Conservation (phyloP, 2,329 filamentous ascomycete species). For the Epichloe festucae region DNA sequence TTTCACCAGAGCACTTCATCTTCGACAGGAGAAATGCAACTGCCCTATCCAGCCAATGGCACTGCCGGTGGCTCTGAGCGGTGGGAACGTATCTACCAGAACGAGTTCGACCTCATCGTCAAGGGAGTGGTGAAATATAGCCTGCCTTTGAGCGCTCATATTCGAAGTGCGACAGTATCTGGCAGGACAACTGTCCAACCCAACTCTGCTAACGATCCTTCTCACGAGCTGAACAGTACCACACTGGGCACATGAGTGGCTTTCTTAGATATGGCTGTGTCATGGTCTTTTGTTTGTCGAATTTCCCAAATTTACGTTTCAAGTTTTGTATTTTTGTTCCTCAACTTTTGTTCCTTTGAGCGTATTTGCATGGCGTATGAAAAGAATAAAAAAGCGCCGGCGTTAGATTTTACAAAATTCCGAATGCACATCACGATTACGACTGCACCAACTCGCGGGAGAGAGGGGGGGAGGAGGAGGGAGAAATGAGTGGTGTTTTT, state of each 20-base stretch:
- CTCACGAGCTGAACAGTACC: slow-evolving; percentile 66
- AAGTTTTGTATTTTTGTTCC: slow-evolving; percentile 5
- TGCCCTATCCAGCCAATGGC: slow-evolving; percentile 73
- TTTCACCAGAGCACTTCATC: slow-evolving; percentile 60
- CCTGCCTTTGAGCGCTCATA: slow-evolving; percentile 46
- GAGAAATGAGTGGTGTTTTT: slow-evolving; percentile 7
- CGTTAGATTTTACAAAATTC: slow-evolving; percentile 20
- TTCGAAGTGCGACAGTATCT: slow-evolving; percentile 46
- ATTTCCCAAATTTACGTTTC: neutral
- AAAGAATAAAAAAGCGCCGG: slow-evolving; percentile 15
- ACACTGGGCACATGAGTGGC: slow-evolving; percentile 15
- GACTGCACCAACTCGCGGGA: slow-evolving; percentile 12
- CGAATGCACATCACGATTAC: slow-evolving; percentile 17
- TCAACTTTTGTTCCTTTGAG: slow-evolving; percentile 19
- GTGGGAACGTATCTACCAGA: slow-evolving; percentile 82
- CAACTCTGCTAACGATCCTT: slow-evolving; percentile 46
- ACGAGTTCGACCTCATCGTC: slow-evolving; percentile 88
- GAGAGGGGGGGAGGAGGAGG: slow-evolving; percentile 1
- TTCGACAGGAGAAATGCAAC: slow-evolving; percentile 72
- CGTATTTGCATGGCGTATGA: slow-evolving; percentile 24
- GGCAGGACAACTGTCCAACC: slow-evolving; percentile 48
- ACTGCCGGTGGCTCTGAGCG: slow-evolving; percentile 74
- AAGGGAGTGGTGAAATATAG: slow-evolving; percentile 81
- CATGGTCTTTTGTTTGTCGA: neutral
- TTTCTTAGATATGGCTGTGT: neutral